Evolutionary conservation across 345 rosid species (phyloP), one percentile per base, ranked within the genome.

Genomic region (Ceriops decandra): DNA sequence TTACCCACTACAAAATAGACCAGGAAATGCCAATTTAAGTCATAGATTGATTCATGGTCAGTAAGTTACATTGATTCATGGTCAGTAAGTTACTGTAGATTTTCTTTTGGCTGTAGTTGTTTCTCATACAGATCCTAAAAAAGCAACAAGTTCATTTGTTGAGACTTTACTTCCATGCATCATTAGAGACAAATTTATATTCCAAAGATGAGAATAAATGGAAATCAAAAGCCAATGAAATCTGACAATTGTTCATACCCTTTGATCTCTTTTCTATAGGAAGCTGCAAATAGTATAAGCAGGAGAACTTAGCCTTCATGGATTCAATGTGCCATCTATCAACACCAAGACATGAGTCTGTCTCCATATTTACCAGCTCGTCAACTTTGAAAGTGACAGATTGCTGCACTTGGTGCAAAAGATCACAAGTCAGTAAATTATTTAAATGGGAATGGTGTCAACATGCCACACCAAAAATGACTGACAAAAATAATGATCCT

Each of bases 261-360:
- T 88, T 89, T 19, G 87, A 81, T 83, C 85, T 87, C 82, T 81
- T 93, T 70, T 90, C 92, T 17, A 35, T 51, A 26, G 99, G 84
- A 73, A 95, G 90, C 79, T 85, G 89, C 63, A 90, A 72, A 82
- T 82, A 95, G 74, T 91, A 95, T 66, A 83, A 77, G 81, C 97
- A 95, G 49, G 95, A 90, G 64, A 95, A 81, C 69, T 88, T 91
- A 81, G 85, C 89, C 85, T 82, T 88, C 80, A 88, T 62, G 68
- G 86, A 85, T 81, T 86, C 89, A 0, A 74, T 75, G 82, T 68
- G 67, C 57, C 81, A 71, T 62, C 68, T 80, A 64, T 81, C 82
- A 70, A 67, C 77, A 59, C 68, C 62, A 63, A 71, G 54, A 64
- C 69, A 74, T 30, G 81, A 80, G 69, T 68, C 84, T 52, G 79